phyloP scores from a whole-genome alignment of 108 stramenopile species.

The Skeletonema menzelii region DNA sequence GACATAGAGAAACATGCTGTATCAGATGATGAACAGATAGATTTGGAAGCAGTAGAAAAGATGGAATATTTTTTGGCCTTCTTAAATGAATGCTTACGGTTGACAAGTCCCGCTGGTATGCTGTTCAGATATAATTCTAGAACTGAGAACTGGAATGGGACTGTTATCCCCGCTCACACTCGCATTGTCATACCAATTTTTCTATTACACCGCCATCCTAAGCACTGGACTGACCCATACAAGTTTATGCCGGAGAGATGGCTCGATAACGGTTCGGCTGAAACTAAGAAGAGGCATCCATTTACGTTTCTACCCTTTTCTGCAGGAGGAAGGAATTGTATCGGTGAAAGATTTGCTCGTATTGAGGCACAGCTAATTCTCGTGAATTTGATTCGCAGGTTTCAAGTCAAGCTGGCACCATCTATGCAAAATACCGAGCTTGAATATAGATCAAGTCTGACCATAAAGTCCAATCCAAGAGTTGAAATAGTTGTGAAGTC shows the following conservation, averaged over 20 bases:
- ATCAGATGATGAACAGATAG: neutral
- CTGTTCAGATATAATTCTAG: neutral
- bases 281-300: neutral
- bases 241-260: constrained; percentile 1
- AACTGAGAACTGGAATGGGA: neutral
- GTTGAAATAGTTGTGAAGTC: neutral
- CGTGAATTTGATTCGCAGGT: constrained; percentile 1
- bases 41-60: constrained; percentile 44
- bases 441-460: constrained; percentile 1
- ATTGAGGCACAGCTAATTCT: constrained; percentile 9
- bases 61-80: constrained; percentile 56
- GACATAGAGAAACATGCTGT: constrained; percentile 40
- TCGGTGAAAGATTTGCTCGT: constrained; percentile 8
- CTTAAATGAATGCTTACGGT: constrained; percentile 49
- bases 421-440: neutral
- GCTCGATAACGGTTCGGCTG: neutral
- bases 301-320: constrained; percentile 1
- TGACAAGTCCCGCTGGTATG: constrained; percentile 29
- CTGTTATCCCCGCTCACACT: neutral
- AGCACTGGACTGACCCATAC: neutral
- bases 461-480: constrained; percentile 4
- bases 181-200: neutral
- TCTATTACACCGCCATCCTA: constrained; percentile 1
- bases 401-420: constrained; percentile 1
- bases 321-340: constrained; percentile 4